Conservation (phyloP, 441 rosid genomes). For the Pelargonium australe region DNA sequence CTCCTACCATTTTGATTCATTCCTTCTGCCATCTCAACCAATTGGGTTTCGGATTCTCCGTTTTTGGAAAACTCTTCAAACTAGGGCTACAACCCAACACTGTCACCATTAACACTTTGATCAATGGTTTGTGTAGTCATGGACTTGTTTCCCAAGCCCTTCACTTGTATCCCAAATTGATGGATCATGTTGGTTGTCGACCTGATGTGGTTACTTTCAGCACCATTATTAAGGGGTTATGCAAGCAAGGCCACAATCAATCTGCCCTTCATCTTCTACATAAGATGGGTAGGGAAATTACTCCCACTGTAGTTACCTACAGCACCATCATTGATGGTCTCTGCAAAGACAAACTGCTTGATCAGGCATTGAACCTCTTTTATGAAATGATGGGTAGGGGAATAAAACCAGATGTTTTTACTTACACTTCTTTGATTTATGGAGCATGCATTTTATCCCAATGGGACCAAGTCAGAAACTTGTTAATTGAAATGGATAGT, state of each 20-base stretch:
- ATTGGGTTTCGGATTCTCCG: no score
- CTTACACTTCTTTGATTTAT: slow-evolving; percentile 25
- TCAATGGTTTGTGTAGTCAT: no score
- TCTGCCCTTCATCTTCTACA: neutral
- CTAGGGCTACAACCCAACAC: no score
- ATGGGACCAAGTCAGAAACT: neutral
- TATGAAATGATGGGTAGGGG: slow-evolving; percentile 19
- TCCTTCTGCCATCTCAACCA: no score
- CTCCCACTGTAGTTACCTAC: slow-evolving; percentile 5
- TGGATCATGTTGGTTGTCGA: no score
- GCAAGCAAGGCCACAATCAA: neutral
- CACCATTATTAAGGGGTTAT: no score
- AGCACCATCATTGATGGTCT: slow-evolving; percentile 26
- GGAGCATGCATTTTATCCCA: slow-evolving; percentile 23
- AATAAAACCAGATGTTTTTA: slow-evolving; percentile 21
- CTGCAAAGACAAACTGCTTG: slow-evolving; percentile 16
- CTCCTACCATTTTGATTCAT: no score
- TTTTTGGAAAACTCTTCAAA: no score
- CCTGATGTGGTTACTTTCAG: no score
- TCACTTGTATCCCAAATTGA: neutral
- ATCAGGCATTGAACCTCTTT: slow-evolving; percentile 23
- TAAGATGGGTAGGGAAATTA: no score
- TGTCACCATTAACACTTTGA: no score
- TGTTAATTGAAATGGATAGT: neutral
- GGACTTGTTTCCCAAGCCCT: slow-evolving; percentile 7